A percentile compares a stretch with the other conserved stretches of the same genome.
phyloP scores from a whole-genome alignment of 345 rosid genomes.

The Salix brachista region DNA sequence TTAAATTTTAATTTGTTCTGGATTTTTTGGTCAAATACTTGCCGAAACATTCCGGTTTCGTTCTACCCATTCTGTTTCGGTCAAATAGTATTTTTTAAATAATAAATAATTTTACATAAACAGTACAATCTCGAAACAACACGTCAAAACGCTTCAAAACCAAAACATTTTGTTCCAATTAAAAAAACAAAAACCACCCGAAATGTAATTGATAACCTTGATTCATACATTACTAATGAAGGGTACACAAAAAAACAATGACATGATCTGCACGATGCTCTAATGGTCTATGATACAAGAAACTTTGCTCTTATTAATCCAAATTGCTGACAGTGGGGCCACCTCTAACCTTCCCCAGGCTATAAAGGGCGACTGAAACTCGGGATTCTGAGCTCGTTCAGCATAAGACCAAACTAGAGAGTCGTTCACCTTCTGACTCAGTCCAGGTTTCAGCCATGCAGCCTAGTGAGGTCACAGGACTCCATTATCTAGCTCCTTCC shows the following conservation, averaged over 20 bases:
- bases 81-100: no score
- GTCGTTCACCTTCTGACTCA: neutral
- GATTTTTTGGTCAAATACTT: no score
- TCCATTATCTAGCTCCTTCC: constrained; percentile 38
- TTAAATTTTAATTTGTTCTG: no score
- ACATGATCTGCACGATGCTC: constrained; percentile 37
- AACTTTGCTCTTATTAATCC: constrained; percentile 14
- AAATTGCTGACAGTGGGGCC: constrained; percentile 44
- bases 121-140: no score
- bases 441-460: constrained; percentile 39
- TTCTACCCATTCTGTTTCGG: fast-evolving
- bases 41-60: no score
- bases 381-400: constrained; percentile 26
- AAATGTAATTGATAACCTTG: no score
- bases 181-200: no score
- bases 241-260: constrained; percentile 11
- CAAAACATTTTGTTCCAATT: no score
- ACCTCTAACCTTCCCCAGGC: constrained; percentile 36
- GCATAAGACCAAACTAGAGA: constrained; percentile 7
- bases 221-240: neutral
- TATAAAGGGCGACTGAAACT: constrained; percentile 43
- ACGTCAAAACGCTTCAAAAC: no score
- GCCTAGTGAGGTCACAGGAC: constrained; percentile 53
- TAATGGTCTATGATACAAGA: constrained; percentile 11
- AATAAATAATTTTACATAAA: no score